Conservation (phyloP, 768 basidiomycete genomes). For the Termitomyces sp. region DNA sequence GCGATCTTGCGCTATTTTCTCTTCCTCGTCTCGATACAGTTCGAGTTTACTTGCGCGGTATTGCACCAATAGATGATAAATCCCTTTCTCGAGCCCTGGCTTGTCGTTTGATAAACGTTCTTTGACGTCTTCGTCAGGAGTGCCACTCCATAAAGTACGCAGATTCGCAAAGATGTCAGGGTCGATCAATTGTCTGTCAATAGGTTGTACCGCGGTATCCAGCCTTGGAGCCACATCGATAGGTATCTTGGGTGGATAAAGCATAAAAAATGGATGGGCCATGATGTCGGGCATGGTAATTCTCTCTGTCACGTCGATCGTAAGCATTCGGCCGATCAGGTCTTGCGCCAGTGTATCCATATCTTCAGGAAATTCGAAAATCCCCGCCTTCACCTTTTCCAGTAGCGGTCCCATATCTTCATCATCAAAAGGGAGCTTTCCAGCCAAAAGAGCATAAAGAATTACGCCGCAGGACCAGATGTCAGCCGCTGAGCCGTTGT, state of each 20-base stretch:
- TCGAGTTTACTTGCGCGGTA: constrained; percentile 76
- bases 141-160: constrained; percentile 86
- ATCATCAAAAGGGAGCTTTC: constrained; percentile 90
- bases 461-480: constrained; percentile 98
- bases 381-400: constrained; percentile 71
- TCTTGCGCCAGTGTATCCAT: constrained; percentile 70
- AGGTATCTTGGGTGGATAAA: constrained; percentile 41
- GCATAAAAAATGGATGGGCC: constrained; percentile 71
- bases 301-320: constrained; percentile 63
- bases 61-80: constrained; percentile 84
- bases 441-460: constrained; percentile 82
- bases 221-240: constrained; percentile 49
- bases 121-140: constrained; percentile 67
- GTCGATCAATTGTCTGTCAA: constrained; percentile 68
- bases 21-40: constrained; percentile 69
- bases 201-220: constrained; percentile 62
- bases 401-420: constrained; percentile 75
- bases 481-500: constrained; percentile 84
- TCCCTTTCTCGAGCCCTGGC: constrained; percentile 92
- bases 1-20: constrained; percentile 29
- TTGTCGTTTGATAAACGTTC: constrained; percentile 58
- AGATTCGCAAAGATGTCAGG: constrained; percentile 87
- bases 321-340: constrained; percentile 76
- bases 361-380: constrained; percentile 66
- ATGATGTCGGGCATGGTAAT: constrained; percentile 83